Evolutionary conservation across 192 early-diverging fungal species (phyloP).

Genomic region (Podila epigama): DNA sequence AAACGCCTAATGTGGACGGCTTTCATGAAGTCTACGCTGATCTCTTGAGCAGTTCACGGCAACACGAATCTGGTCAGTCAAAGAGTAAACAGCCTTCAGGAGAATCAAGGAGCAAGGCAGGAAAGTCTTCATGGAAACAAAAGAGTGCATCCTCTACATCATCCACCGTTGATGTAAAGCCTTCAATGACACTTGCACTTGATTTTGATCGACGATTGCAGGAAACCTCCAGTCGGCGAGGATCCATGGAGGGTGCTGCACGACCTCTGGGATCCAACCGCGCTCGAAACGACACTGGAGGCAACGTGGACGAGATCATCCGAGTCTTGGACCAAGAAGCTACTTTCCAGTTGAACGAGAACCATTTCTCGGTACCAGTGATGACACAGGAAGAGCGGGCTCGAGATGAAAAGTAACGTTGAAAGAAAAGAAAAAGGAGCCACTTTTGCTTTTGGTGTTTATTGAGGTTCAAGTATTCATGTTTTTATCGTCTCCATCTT

Average conservation of each 20-base stretch:
- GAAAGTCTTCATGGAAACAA: neutral
- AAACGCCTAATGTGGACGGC: constrained; percentile 30
- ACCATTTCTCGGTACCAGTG: constrained; percentile 56
- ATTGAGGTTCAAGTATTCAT: neutral
- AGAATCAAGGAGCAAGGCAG: neutral
- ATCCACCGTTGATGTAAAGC: neutral
- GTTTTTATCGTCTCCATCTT: neutral
- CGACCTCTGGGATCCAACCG: constrained; percentile 1
- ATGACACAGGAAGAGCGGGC: constrained; percentile 37
- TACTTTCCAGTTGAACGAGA: constrained; percentile 48
- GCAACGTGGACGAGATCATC: constrained; percentile 48
- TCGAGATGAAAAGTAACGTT: constrained; percentile 36
- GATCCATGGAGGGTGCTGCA: constrained; percentile 8
- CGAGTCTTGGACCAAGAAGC: constrained; percentile 42
- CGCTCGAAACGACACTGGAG: constrained; percentile 2
- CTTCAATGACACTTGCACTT: neutral
- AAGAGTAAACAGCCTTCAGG: neutral
- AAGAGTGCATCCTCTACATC: neutral
- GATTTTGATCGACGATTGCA: neutral
- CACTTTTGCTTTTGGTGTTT: too few relatives aligned
- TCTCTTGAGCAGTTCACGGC: neutral
- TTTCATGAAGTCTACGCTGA: constrained; percentile 45
- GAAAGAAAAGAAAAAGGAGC: neutral
- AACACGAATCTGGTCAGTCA: too few relatives aligned
- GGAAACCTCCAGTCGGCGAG: neutral